Evolutionary conservation across 2,329 filamentous ascomycete species (phyloP).

Genomic region (Xylariaceae sp.): DNA sequence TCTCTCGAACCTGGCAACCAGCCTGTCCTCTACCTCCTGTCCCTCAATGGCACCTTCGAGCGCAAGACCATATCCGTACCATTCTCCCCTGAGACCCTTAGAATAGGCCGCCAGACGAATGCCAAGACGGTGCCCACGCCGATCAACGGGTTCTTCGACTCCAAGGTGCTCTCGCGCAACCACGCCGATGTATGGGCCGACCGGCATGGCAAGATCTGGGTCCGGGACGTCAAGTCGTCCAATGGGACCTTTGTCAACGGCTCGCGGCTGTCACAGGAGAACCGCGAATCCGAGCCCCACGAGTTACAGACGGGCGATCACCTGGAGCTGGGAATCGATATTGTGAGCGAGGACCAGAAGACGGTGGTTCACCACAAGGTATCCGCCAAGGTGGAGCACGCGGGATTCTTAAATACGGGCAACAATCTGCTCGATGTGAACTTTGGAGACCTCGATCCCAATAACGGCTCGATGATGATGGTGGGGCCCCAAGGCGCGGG

Average conservation of each 20-base stretch:
- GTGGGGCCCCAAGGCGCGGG: slow-evolving; percentile 60
- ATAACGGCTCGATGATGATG: slow-evolving; percentile 67
- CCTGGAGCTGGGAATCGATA: slow-evolving; percentile 92
- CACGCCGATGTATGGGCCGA: slow-evolving; percentile 93
- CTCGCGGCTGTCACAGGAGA: slow-evolving; percentile 81
- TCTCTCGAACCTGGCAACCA: slow-evolving; percentile 56
- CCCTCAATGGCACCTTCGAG: slow-evolving; percentile 94
- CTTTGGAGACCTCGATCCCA: slow-evolving; percentile 84
- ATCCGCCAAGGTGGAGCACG: slow-evolving; percentile 91
- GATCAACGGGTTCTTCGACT: slow-evolving; percentile 93
- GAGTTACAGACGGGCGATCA: slow-evolving; percentile 88
- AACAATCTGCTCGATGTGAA: slow-evolving; percentile 80
- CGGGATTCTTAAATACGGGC: slow-evolving; percentile 69
- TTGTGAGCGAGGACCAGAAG: slow-evolving; percentile 97
- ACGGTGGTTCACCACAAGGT: slow-evolving; percentile 98
- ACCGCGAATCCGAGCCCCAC: slow-evolving; percentile 91
- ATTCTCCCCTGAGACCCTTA: slow-evolving; percentile 84
- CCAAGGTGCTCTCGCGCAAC: slow-evolving; percentile 91
- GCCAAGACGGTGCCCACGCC: slow-evolving; percentile 89
- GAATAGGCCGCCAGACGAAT: slow-evolving; percentile 94
- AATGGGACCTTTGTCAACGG: slow-evolving; percentile 99
- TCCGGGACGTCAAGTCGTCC: slow-evolving; percentile 94
- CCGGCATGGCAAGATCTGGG: slow-evolving; percentile 80
- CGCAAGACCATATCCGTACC: slow-evolving; percentile 93
- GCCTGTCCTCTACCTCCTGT: slow-evolving; percentile 77